Evolutionary conservation across 108 stramenopile species (phyloP), one percentile per base, ranked within the genome.

Genomic region (Parmales sp.): DNA sequence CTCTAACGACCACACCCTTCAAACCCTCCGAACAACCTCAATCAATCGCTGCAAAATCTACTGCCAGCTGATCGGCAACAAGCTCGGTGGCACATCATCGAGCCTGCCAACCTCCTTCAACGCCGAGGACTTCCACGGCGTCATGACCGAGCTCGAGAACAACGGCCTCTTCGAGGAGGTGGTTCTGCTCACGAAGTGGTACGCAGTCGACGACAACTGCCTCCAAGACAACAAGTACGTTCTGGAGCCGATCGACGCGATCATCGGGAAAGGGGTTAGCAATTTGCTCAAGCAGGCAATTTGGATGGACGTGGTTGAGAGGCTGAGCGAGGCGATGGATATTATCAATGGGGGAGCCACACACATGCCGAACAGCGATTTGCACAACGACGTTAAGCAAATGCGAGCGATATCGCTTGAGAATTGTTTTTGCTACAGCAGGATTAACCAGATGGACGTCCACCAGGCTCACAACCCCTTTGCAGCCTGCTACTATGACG

Each of bases 231-330:
- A n/a, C 31, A 3, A 19, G n/a, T 60, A 60, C 54, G 36, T 34
- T 9, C 54, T 60, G 31, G 31, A 60, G 54, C 54, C 54, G 31
- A 60, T 60, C 54, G 36, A 60, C 54, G 13, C 54, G 26, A 13
- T 60, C 26, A 60, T 60, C 31, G n/a, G n/a, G n/a, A n/a, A n/a
- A n/a, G n/a, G n/a, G n/a, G n/a, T n/a, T n/a, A n/a, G n/a, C n/a
- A n/a, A n/a, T n/a, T n/a, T n/a, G n/a, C n/a, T n/a, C n/a, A n/a
- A n/a, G n/a, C n/a, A n/a, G n/a, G n/a, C n/a, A n/a, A n/a, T n/a
- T n/a, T n/a, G n/a, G n/a, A n/a, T n/a, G n/a, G n/a, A n/a, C n/a
- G n/a, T n/a, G n/a, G n/a, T n/a, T n/a, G n/a, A n/a, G n/a, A n/a
- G n/a, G n/a, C n/a, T n/a, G n/a, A n/a, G n/a, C n/a, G n/a, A n/a